Percentiles rank a stretch among this genome's conserved stretches.
phyloP scores from a whole-genome alignment of 2,329 filamentous ascomycete species.

The Paraconiothyrium sp. region DNA sequence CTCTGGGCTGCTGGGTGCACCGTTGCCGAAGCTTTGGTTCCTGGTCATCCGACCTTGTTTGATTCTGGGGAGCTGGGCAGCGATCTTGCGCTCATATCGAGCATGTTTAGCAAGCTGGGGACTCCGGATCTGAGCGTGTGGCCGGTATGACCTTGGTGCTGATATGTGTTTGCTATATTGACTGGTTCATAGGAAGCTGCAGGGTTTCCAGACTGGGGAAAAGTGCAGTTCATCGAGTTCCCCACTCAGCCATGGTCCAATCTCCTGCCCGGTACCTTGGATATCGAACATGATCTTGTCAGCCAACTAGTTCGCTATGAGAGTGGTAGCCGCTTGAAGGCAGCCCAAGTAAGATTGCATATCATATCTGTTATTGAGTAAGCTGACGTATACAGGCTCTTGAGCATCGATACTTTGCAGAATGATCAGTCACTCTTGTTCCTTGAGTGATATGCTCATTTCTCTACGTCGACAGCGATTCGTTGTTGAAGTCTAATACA shows the following conservation, averaged over 20 bases:
- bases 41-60: conserved; percentile 72
- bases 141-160: conserved; percentile 67
- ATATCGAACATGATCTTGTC: conserved; percentile 71
- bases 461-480: not conserved
- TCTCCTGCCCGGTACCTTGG: conserved; percentile 70
- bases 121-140: conserved; percentile 82
- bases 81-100: conserved; percentile 88
- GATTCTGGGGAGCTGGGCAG: conserved; percentile 90
- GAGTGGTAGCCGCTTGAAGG: conserved; percentile 71
- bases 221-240: conserved; percentile 81
- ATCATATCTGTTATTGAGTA: not conserved
- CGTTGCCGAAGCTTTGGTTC: conserved; percentile 75
- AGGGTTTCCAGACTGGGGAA: conserved; percentile 85
- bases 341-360: conserved; percentile 63
- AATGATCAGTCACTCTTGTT: conserved; percentile 7
- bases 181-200: conserved; percentile 63
- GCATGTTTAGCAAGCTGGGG: conserved; percentile 90
- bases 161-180: conserved; percentile 12
- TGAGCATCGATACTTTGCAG: conserved; percentile 41
- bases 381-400: conserved; percentile 30
- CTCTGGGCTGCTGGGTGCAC: conserved; percentile 91
- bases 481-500: not conserved
- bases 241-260: conserved; percentile 72
- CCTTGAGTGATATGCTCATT: not conserved
- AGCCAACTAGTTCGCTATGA: conserved; percentile 76